These are phyloP conservation scores for Tulasnella sp. DNA, from an alignment of 768 basidiomycete species.

Conservation along the genomic window DNA sequence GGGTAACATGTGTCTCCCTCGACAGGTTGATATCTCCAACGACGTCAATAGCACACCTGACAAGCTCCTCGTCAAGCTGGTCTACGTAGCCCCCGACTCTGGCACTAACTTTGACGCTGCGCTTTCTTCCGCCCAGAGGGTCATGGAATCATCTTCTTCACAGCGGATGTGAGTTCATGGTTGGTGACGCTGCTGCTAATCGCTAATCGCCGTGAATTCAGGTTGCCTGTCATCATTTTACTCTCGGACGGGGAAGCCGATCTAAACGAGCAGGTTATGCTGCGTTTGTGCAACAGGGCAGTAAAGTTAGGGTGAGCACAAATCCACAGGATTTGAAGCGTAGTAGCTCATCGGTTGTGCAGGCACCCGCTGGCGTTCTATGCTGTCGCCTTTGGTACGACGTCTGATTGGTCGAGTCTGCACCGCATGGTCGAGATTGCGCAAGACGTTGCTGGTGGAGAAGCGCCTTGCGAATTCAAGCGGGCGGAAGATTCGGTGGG, in stretches of 20 bases:
- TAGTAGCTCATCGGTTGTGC: no score
- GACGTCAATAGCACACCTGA: not conserved
- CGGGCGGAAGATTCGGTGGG: no score
- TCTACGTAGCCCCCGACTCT: not conserved
- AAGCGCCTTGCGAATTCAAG: no score
- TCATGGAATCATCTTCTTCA: not conserved
- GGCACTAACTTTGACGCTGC: not conserved
- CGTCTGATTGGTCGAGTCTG: constrained; percentile 23
- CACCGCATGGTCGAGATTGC: constrained; percentile 44
- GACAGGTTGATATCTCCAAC: not conserved
- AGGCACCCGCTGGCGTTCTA: constrained; percentile 48
- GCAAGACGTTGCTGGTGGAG: constrained; percentile 34
- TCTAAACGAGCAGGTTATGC: constrained; percentile 30
- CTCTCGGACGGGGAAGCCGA: not conserved
- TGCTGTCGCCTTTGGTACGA: constrained; percentile 40
- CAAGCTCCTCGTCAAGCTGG: not conserved
- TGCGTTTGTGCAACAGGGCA: constrained; percentile 33
- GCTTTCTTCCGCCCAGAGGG: not conserved
- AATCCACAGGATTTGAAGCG: no score
- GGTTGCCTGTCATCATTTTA: not conserved
- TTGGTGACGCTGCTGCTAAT: not conserved
- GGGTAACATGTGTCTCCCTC: not conserved
- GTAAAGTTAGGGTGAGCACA: constrained; percentile 19
- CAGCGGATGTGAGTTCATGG: not conserved
- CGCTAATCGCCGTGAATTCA: not conserved